Percentiles rank a stretch among this genome's conserved stretches.
Conservation (phyloP, 169 alveolate species). For the Eimeria falciformis region DNA sequence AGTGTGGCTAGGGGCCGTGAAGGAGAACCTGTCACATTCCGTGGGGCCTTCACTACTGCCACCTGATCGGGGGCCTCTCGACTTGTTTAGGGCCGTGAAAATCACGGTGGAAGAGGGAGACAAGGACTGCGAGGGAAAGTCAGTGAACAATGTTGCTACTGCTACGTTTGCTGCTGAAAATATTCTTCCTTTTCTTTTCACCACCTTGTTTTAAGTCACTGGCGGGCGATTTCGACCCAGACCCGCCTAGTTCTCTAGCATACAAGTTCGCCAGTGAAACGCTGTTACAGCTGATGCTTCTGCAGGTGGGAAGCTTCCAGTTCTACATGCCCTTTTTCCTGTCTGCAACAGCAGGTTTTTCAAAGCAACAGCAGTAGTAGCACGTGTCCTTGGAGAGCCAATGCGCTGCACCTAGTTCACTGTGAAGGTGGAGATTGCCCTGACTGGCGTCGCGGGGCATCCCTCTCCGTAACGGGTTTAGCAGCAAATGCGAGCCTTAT, state of each 20-base stretch:
- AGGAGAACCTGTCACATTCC: slow-evolving; percentile 8
- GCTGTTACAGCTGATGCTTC: slow-evolving; percentile 40
- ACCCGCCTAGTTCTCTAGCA: no score
- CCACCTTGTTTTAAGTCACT: no score
- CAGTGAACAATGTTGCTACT: neutral
- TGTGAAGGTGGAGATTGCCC: slow-evolving; percentile 64
- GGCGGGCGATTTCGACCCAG: no score
- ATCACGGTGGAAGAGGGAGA: slow-evolving; percentile 8
- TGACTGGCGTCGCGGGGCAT: slow-evolving; percentile 52
- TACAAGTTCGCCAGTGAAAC: neutral
- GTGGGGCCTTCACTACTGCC: slow-evolving; percentile 50
- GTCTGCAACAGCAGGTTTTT: slow-evolving; percentile 49
- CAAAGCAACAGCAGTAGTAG: neutral
- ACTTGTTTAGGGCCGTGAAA: slow-evolving; percentile 31
- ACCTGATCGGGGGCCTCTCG: slow-evolving; percentile 32
- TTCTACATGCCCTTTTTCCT: slow-evolving; percentile 47
- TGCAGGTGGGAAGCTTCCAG: slow-evolving; percentile 65
- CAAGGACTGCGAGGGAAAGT: slow-evolving; percentile 53
- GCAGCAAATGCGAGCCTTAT: neutral
- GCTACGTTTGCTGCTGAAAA: no score
- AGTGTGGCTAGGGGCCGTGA: slow-evolving; percentile 36
- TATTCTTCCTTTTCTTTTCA: no score
- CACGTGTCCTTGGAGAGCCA: slow-evolving; percentile 30
- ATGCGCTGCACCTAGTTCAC: slow-evolving; percentile 31
- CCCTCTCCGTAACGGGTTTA: neutral